Base-by-base conservation (phyloP, 2,329 filamentous ascomycete species). In the Trichoderma arundinaceum region DNA sequence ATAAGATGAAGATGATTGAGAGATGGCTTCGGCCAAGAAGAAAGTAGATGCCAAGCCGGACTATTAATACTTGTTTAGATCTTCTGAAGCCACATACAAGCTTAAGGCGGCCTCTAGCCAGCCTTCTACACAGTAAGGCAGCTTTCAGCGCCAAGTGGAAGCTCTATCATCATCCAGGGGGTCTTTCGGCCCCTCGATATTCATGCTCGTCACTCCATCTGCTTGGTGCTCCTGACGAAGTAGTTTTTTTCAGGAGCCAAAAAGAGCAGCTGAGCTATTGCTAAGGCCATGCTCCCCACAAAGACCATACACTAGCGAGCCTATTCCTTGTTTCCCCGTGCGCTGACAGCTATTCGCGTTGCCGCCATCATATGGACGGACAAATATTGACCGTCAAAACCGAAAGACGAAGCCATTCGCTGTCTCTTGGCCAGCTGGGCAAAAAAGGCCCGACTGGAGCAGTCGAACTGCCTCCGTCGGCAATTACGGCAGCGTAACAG, bases 11-110 rank as follows among this genome's bases (percentile, higher is more conserved):
- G 17, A 33, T 52, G 38, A 6, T 38, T 13, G 35, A 43, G 13
- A 38, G 58, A 41, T 17, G 8, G 35, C 28, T 32, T 52, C 58
- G n/a, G 46, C 46, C 33, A 15, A 33, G 38, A 52, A 19, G 32
- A 38, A 35, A 52, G 39, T 48, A 53, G 48, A 53, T 43, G 38
- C 46, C 59, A 43, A 52, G 59, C 59, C 59, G 22, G 48, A n/a
- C 57, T 62, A 62, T 62, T 62, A 62, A 62, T 62, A 62, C 59
- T 53, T 32, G 17, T 39, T 22, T 19, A 60, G 35, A 62, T 62
- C 15, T 62, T 9, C 48, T 35, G n/a, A 53, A 22, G 22, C 59
- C 35, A 43, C 19, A 43, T 28, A 52, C 58, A 62, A 19, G 35
- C 48, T 39, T 32, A 13, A 32, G 22, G 15, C 15, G 15, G 35